Percentiles rank a stretch among this genome's conserved stretches.
phyloP scores from a whole-genome alignment of 2,329 filamentous ascomycete species.

The Arthrobotrys conoides region DNA sequence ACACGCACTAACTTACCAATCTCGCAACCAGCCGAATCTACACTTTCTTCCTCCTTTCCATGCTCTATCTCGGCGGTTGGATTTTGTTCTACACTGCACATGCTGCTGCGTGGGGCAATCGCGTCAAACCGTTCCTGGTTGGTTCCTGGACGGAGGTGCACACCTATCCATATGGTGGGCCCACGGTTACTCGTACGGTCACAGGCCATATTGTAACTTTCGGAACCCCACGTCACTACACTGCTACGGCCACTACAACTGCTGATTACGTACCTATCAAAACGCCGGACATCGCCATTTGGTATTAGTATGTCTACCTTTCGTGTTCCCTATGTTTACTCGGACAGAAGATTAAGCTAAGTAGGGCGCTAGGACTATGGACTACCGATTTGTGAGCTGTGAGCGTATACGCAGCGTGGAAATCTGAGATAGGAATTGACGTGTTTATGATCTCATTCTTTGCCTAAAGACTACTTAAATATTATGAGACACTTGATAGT shows the following conservation, averaged over 20 bases:
- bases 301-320: neutral
- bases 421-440: too few relatives aligned
- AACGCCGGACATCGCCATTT: neutral
- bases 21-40: neutral
- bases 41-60: neutral
- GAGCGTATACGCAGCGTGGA: too few relatives aligned
- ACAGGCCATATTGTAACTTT: neutral
- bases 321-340: too few relatives aligned
- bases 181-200: neutral
- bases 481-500: too few relatives aligned
- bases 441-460: too few relatives aligned
- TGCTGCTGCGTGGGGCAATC: neutral
- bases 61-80: neutral
- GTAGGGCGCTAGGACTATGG: too few relatives aligned
- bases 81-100: neutral
- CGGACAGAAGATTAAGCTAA: too few relatives aligned
- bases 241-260: neutral
- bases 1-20: neutral
- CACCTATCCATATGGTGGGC: constrained; percentile 8
- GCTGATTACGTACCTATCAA: neutral
- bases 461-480: too few relatives aligned
- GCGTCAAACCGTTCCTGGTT: neutral
- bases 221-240: neutral
- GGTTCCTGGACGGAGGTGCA: neutral
- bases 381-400: too few relatives aligned